Evolutionary conservation across 1,284 basidiomycete genomes (phyloP), one percentile per base, ranked within the genome.

Genomic region (Puccinia horiana): DNA sequence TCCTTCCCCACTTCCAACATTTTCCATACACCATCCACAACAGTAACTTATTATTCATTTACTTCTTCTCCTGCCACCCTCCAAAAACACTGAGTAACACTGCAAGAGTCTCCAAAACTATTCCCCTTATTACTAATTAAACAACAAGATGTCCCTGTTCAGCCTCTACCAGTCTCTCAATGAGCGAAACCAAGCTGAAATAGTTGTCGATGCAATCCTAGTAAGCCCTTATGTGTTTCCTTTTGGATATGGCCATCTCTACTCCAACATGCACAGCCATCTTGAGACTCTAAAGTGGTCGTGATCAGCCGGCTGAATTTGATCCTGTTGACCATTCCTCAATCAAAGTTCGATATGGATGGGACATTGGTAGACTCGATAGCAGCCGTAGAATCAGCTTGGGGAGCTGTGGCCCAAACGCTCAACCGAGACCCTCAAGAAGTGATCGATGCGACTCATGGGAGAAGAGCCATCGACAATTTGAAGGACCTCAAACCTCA

Each of bases 321-420:
- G 3, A 65, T 11, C n/a, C 11, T 32, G 35, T 65, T 40, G 35
- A 35, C 61, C 9, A 40, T 16, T 8, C 29, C 3, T 40, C 32
- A 18, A 18, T 11, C 9, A 49, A 73, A 72, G 79, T 67, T 81
- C n/a, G 70, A 63, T 12, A 70, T 58, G 77, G 80, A 83, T 73
- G 82, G 85, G 63, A 92, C 92, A 16, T 88, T 93, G 80, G 92
- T 92, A 76, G 91, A 93, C 86, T 92, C 91, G 40, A 93, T 93
- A 85, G 88, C 91, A 35, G 92, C 92, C 12, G 92, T 93, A 83
- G 92, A 93, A 86, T 91, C 92, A 8, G 92, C 92, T 9, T 93
- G 92, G 92, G 90, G 90, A 49, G 91, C 91, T 84, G 92, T 93
- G 74, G 92, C 92, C 2, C 88, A 88, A 63, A 91, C 92, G 86